Conservation (phyloP, 1,139 yeast genomes). For the Taphrina confusa region DNA sequence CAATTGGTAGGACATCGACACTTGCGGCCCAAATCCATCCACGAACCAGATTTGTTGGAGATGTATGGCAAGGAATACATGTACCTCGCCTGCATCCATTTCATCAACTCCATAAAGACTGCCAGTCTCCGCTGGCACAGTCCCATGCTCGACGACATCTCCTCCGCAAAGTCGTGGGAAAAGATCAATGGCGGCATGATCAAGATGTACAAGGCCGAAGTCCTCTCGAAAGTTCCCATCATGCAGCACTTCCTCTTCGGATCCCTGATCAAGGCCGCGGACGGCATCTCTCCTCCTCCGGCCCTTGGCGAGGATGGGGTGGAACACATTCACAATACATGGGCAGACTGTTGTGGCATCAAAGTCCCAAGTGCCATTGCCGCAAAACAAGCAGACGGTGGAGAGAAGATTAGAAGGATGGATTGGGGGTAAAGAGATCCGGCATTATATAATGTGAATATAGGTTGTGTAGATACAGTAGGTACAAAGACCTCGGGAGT, state of each 20-base stretch:
- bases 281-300: conserved; percentile 37
- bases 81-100: conserved; percentile 83
- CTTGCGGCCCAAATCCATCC: conserved; percentile 82
- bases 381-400: conserved; percentile 50
- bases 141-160: conserved; percentile 95
- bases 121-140: conserved; percentile 93
- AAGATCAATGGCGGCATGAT: conserved; percentile 71
- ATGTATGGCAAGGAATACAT: conserved; percentile 71
- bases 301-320: conserved; percentile 32
- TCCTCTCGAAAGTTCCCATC: conserved; percentile 81
- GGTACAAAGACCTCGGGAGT: too few relatives aligned
- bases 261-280: conserved; percentile 45
- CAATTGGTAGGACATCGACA: conserved; percentile 75
- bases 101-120: conserved; percentile 77
- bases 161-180: conserved; percentile 84
- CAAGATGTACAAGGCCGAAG: conserved; percentile 94
- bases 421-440: conserved; percentile 30
- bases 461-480: too few relatives aligned
- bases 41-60: conserved; percentile 78
- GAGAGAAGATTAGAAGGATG: conserved; percentile 24
- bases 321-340: conserved; percentile 57
- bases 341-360: conserved; percentile 99
- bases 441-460: too few relatives aligned
- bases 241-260: conserved; percentile 94
- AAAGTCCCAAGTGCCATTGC: conserved; percentile 95